Evolutionary conservation across 352 stramenopile species (phyloP).

Genomic region (Phytophthora colocasiae): DNA sequence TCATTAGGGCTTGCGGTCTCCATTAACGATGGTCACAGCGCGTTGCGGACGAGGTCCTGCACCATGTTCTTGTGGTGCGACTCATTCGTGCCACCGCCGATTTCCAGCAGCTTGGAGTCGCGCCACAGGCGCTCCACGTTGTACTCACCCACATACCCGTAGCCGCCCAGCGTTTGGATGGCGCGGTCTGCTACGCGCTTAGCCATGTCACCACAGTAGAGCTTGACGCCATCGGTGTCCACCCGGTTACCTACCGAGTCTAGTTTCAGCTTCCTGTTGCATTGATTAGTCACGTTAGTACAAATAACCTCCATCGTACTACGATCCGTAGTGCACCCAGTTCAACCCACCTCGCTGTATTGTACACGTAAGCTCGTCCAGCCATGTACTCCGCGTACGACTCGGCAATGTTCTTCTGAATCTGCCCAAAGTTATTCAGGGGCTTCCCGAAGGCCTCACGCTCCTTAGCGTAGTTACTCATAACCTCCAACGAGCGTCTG

Average conservation of each 20-base stretch:
- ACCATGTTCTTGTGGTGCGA: slow-evolving; percentile 99
- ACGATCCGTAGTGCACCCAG: neutral
- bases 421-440: slow-evolving; percentile 93
- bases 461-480: slow-evolving; percentile 95
- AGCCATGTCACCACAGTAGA: slow-evolving; percentile 98
- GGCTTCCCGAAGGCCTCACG: slow-evolving; percentile 95
- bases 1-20: neutral
- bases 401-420: slow-evolving; percentile 98
- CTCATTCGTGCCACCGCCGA: slow-evolving; percentile 99
- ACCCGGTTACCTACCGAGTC: slow-evolving; percentile 95
- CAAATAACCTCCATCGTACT: too few relatives aligned
- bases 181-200: slow-evolving; percentile 98
- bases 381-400: slow-evolving; percentile 99
- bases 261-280: slow-evolving; percentile 92
- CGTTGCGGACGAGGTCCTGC: slow-evolving; percentile 64
- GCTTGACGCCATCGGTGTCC: slow-evolving; percentile 98
- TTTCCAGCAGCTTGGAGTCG: slow-evolving; percentile 99
- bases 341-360: slow-evolving; percentile 81
- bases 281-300: too few relatives aligned
- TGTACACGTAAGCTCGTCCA: slow-evolving; percentile 97
- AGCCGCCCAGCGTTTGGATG: slow-evolving; percentile 98
- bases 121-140: slow-evolving; percentile 98
- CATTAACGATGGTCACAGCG: slow-evolving; percentile 19
- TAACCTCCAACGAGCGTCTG: slow-evolving; percentile 96
- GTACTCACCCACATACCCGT: slow-evolving; percentile 99